These are phyloP conservation scores for Aureobasidium sp. DNA, from an alignment of 2,329 filamentous ascomycete species.

Conservation along the genomic window DNA sequence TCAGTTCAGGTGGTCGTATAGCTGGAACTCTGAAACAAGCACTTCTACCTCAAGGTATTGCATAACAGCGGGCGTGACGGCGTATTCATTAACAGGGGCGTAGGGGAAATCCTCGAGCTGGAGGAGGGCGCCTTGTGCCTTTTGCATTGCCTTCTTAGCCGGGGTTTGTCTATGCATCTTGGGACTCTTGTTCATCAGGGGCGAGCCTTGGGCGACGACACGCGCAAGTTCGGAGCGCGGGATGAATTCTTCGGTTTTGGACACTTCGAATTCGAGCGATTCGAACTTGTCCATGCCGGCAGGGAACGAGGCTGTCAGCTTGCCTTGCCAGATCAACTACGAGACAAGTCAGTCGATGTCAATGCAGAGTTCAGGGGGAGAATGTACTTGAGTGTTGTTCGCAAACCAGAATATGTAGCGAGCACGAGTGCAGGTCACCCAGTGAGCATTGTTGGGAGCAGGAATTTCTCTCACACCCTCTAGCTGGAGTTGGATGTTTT, in stretches of 20 bases:
- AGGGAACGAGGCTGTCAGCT: constrained; percentile 71
- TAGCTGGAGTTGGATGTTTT: constrained; percentile 75
- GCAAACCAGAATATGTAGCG: constrained; percentile 86
- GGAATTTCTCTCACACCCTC: constrained; percentile 55
- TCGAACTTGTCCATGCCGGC: constrained; percentile 65
- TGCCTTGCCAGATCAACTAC: constrained; percentile 69
- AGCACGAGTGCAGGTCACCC: constrained; percentile 66
- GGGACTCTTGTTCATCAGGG: constrained; percentile 41
- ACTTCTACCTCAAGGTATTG: constrained; percentile 52
- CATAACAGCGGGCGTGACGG: constrained; percentile 48
- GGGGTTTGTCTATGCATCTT: constrained; percentile 45
- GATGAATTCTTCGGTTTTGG: constrained; percentile 72
- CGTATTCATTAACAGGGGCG: constrained; percentile 41
- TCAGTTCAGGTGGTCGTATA: constrained; percentile 14
- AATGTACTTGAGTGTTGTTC: constrained; percentile 67
- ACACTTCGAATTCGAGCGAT: constrained; percentile 70
- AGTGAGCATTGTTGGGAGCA: constrained; percentile 55
- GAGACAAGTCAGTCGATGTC: constrained; percentile 14
- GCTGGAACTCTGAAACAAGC: constrained; percentile 6
- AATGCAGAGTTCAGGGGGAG: background rate
- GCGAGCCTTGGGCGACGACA: constrained; percentile 38
- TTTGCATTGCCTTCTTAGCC: constrained; percentile 38
- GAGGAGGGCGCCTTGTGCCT: constrained; percentile 38
- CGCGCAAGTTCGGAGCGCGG: constrained; percentile 53
- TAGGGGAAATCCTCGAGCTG: constrained; percentile 37